Evolutionary conservation across 2,329 filamentous ascomycete species (phyloP), one percentile per base, ranked within the genome.

Genomic region (Fusarium xylarioides): DNA sequence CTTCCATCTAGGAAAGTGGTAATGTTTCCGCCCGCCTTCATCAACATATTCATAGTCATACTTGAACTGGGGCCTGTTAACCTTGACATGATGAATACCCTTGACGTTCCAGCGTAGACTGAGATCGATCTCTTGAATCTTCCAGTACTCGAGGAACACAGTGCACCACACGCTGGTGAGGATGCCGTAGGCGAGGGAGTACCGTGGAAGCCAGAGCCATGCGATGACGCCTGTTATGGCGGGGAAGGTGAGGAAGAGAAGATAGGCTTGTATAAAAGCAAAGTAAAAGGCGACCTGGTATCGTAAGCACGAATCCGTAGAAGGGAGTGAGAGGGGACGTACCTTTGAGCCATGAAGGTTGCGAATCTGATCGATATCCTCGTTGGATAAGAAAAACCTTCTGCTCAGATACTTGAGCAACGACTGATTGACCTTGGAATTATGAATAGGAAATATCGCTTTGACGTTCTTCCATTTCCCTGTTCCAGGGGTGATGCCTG

Each of bases 91-190:
- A 10, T 89, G 90, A 8, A 95, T 91, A 14, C 91, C 91, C 59
- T 88, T 88, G 12, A 94, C 92, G 26, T 89, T 87, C 93, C 93
- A 95, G 50, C 92, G 88, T 26, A 94, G 87, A 55, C 89, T 88
- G 3, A 95, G 85, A 73, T 95, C 92, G 7, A 87, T 83, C 78
- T 95, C 91, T 69, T 91, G 90, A 52, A 93, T 89, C 81, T 93
- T 94, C 93, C 93, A 95, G 80, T 91, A 94, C 77, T 95, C 93
- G 18, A 94, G 87, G 72, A 95, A 95, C 7, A 93, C 85, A 12
- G 91, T 89, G 74, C 91, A 91, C 89, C 92, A 94, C 11, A 94
- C 80, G 35, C 89, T 88, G 63, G 90, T 92, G 28, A 91, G 82
- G 9, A 92, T 83, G 10, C 90, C 92, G 76, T 93, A 95, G 23